Conservation (phyloP, 495 filamentous ascomycete genomes). For the Xylaria nigripes region DNA sequence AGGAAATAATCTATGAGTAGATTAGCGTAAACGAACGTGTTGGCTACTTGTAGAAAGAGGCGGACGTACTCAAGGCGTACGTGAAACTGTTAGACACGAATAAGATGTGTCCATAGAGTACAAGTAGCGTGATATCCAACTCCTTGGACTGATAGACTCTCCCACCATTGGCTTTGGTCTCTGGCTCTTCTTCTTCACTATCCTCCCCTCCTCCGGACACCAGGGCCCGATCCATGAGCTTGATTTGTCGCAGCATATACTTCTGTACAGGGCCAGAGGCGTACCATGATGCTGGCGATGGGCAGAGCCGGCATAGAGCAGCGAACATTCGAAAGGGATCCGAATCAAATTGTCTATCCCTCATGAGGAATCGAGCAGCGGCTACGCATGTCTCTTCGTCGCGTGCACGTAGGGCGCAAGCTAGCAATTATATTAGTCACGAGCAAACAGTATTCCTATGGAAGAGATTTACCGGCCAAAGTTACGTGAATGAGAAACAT, state of each 20-base stretch:
- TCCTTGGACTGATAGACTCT: slow-evolving; percentile 23
- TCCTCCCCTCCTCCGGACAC: slow-evolving; percentile 12
- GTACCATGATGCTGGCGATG: slow-evolving; percentile 51
- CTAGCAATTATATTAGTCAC: slow-evolving; percentile 29
- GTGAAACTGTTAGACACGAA: slow-evolving; percentile 69
- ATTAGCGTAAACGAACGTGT: slow-evolving; percentile 5
- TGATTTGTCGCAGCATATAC: slow-evolving; percentile 81
- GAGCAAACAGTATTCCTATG: background rate
- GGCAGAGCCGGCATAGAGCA: slow-evolving; percentile 57
- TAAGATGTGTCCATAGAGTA: slow-evolving; percentile 82
- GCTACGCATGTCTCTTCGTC: slow-evolving; percentile 72
- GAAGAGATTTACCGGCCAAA: slow-evolving; percentile 55
- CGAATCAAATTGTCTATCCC: slow-evolving; percentile 71
- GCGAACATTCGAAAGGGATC: slow-evolving; percentile 78
- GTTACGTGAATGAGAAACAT: slow-evolving; percentile 70
- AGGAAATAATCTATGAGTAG: slow-evolving; percentile 63
- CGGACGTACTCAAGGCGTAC: slow-evolving; percentile 59
- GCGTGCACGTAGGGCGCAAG: slow-evolving; percentile 69
- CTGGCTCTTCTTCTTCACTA: slow-evolving; percentile 17
- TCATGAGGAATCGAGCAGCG: slow-evolving; percentile 72
- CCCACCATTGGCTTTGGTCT: slow-evolving; percentile 17
- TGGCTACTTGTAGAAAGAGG: background rate
- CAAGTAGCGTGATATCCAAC: slow-evolving; percentile 58
- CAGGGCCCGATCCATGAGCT: slow-evolving; percentile 62
- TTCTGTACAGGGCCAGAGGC: slow-evolving; percentile 63